Percentiles rank a stretch among this genome's conserved stretches.
Conservation (phyloP, 2,329 filamentous ascomycete genomes). For the Hirsutella thompsonii region DNA sequence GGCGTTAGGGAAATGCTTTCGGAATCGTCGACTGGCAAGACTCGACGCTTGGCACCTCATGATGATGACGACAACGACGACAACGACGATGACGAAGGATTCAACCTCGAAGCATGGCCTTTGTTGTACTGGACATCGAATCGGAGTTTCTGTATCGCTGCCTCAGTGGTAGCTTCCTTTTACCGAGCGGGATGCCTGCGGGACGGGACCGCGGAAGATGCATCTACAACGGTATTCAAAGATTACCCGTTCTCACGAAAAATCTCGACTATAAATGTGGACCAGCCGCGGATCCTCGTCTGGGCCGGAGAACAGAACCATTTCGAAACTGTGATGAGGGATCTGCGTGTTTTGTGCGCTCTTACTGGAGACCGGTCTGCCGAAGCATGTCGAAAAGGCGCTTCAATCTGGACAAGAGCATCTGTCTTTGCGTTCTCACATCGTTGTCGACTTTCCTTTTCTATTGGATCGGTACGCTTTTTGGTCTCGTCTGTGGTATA, state of each 20-base stretch:
- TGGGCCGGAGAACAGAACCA: no score
- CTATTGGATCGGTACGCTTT: no score
- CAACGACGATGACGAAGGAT: slow-evolving; percentile 3
- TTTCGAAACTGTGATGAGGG: no score
- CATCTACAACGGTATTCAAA: slow-evolving; percentile 7
- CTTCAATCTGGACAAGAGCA: no score
- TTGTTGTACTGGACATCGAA: background rate
- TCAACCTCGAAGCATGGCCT: slow-evolving; percentile 1
- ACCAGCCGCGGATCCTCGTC: background rate
- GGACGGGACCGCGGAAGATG: background rate
- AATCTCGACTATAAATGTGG: background rate
- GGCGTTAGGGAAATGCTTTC: slow-evolving; percentile 35
- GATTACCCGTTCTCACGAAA: background rate
- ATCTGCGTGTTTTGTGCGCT: no score
- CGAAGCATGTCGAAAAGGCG: no score
- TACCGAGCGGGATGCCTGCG: background rate
- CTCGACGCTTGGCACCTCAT: slow-evolving; percentile 2
- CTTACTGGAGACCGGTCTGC: no score
- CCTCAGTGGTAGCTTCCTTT: background rate
- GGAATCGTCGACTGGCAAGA: background rate
- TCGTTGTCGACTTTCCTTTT: no score
- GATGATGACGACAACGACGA: slow-evolving; percentile 4
- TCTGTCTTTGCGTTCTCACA: no score
- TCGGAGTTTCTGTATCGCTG: background rate
- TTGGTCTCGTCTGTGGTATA: no score